Evolutionary conservation across 1,139 yeast genomes (phyloP), one percentile per base, ranked within the genome.

Genomic region (Candida smagusa): DNA sequence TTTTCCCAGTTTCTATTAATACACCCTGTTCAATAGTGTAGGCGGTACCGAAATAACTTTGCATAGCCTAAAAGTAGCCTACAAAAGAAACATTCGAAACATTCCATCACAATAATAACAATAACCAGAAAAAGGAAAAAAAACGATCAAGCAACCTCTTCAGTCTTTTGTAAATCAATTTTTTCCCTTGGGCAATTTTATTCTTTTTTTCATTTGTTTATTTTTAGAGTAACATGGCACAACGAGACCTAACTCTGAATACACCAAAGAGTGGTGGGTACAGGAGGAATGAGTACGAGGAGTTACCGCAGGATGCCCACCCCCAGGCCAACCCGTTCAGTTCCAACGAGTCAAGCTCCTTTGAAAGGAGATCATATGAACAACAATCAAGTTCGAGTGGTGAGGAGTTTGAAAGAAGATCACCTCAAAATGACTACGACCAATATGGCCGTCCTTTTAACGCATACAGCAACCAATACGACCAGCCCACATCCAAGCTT

Each of bases 401-500:
- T 12, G 40, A 31, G 24, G 24, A 29, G 5, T 22, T 36, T 3
- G 35, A 32, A 6, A 30, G 33, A 13, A 22, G 24, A 21, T 21
- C 12, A 22, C 16, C 24, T 2, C 38, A 37, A 22, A 35, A 34
- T 28, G 59, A 52, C 28, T 52, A 48, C 28, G 49, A 42, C 27
- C 63, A 57, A 36, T 56, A 60, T 43, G 71, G 66, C 22, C 65
- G 67, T 42, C 72, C 72, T 1, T 71, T 66, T 49, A 56, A 65
- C 31, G 65, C 71, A 12, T 72, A 72, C 46, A 62, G 63, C 37
- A 77, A 74, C 6, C 72, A 70, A 50, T 70, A 72, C 49, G 52
- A 46, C 16, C 74, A 71, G 24, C 70, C 76, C 8, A 58, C 70
- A 2, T 58, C 76, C 26, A 66, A 68, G 47, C 56, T 68, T 38